Conservation (phyloP, 495 filamentous ascomycete genomes). For the Penicillium coffeae region DNA sequence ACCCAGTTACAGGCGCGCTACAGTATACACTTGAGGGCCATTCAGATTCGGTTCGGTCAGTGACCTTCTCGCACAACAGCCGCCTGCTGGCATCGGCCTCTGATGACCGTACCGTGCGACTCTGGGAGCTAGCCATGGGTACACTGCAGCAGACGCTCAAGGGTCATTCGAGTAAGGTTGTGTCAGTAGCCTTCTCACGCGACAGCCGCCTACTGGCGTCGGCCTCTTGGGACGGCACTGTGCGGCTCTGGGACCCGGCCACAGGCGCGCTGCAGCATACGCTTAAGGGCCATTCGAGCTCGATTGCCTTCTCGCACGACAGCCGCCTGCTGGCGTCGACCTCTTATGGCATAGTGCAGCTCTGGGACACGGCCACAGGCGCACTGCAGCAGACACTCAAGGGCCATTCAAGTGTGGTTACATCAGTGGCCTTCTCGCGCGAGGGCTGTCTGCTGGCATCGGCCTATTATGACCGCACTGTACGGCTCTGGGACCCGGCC, state of each 20-base stretch:
- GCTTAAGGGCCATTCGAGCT: constrained; percentile 16
- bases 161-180: no score
- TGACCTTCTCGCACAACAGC: background rate
- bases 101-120: no score
- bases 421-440: constrained; percentile 18
- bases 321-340: constrained; percentile 14
- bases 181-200: no score
- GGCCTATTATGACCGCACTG: constrained; percentile 7
- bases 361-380: constrained; percentile 24
- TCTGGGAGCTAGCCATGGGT: no score
- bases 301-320: constrained; percentile 19
- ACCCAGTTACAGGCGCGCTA: background rate
- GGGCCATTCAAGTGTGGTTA: constrained; percentile 13
- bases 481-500: constrained; percentile 32
- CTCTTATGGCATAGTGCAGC: constrained; percentile 14
- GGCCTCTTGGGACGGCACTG: no score
- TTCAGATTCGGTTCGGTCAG: background rate
- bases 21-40: background rate
- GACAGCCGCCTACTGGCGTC: no score
- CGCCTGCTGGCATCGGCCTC: no score
- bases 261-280: constrained; percentile 9
- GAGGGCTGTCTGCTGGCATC: constrained; percentile 16
- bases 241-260: constrained; percentile 23
- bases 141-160: no score
- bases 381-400: no score